Conservation (phyloP, 257 asterid genomes). For the Paulownia fortunei region DNA sequence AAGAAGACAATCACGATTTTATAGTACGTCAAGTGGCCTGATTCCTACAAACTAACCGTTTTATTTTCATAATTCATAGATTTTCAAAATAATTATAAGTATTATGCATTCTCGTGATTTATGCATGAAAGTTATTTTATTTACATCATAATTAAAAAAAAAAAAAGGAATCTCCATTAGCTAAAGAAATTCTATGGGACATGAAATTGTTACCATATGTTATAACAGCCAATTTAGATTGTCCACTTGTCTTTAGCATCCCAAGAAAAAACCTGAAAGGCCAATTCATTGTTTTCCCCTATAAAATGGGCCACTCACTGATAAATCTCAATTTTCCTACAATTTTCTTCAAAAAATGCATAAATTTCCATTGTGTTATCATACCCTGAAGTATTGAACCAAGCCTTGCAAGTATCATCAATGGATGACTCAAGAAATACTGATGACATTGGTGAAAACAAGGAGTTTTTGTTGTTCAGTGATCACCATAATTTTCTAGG, state of each 20-base stretch:
- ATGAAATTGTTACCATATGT: neutral
- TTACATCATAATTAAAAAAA: too few relatives aligned
- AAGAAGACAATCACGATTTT: too few relatives aligned
- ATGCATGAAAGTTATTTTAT: too few relatives aligned
- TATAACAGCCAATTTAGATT: neutral
- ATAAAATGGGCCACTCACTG: slow-evolving; percentile 32
- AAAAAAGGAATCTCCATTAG: too few relatives aligned
- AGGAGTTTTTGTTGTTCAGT: neutral
- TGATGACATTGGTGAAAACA: slow-evolving; percentile 31
- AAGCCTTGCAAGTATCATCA: slow-evolving; percentile 31
- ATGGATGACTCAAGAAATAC: slow-evolving; percentile 48
- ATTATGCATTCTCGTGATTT: too few relatives aligned
- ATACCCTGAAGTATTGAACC: neutral
- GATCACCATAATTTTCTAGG: slow-evolving; percentile 22
- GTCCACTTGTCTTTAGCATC: slow-evolving; percentile 46
- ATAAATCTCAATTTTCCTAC: neutral
- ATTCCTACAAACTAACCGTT: too few relatives aligned
- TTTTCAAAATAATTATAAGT: too few relatives aligned
- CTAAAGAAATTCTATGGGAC: too few relatives aligned
- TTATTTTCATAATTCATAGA: too few relatives aligned
- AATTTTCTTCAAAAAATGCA: neutral
- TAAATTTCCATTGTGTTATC: neutral
- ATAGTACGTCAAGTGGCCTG: too few relatives aligned
- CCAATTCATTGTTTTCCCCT: slow-evolving; percentile 22
- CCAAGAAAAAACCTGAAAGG: slow-evolving; percentile 32